Evolutionary conservation across 495 filamentous ascomycete genomes (phyloP), one percentile per base, ranked within the genome.

Genomic region (Neurospora discreta): DNA sequence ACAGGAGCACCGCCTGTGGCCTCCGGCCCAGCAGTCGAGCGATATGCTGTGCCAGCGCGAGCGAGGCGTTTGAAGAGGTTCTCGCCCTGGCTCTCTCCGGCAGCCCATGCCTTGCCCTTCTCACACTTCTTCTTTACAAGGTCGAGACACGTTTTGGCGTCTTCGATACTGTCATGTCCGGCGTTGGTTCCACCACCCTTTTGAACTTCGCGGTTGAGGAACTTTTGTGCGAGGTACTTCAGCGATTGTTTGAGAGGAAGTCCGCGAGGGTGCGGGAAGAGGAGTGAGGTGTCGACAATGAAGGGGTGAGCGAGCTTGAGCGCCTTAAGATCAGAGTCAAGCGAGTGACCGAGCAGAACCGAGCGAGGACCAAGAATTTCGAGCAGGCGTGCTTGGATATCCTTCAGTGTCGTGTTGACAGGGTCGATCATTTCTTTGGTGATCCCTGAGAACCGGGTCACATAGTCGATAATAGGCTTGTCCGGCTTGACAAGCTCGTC

Each of bases 81-180:
- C 78, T 99, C 95, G 26, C 87, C 88, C 46, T 87, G 89, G 6
- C 86, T 83, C 30, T 94, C 93, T 69, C 85, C 87, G 0, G 89
- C 90, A 10, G 93, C 95, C 90, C 94, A 99, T 40, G 82, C 81
- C 68, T 89, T 89, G 46, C 96, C 95, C 76, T 91, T 93, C 76
- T 98, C 93, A 78, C 96, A 97, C 79, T 99, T 99, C 79, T 92
- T 89, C 78, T 95, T 97, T 11, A 97, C 89, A 1, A 99, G 89
- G 74, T 99, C 96, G 18, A 99, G 87, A 71, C 92, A 94, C 3
- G 95, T 93, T 60, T 85, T 88, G 16, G 95, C 92, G 78, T 99
- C 95, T 81, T 99, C 96, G 75, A 97, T 86, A 38, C 91, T 93
- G 84, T 98, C 90, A 77, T 99, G 95, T 10, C 95, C 95, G 3